Evolutionary conservation across 2,329 filamentous ascomycete genomes (phyloP).

Genomic region (Stylonectria norvegica): DNA sequence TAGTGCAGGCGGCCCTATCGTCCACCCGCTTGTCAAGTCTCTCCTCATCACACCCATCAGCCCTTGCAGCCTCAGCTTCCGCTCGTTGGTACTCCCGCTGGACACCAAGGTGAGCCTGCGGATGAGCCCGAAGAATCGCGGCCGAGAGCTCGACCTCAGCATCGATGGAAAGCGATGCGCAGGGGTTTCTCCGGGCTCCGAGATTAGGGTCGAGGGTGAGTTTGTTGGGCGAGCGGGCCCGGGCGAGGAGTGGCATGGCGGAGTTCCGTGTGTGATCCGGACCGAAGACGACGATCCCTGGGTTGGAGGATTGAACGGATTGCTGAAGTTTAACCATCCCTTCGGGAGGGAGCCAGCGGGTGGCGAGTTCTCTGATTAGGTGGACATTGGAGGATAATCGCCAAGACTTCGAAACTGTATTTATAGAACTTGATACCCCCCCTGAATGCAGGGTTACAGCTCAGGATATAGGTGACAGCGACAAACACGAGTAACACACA

Average conservation of each 20-base stretch:
- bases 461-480: no score
- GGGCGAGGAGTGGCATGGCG: conserved; percentile 61
- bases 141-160: conserved; percentile 72
- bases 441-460: no score
- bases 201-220: conserved; percentile 86
- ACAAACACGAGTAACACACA: no score
- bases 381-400: no score
- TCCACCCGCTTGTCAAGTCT: conserved; percentile 87
- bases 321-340: conserved; percentile 96
- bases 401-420: no score
- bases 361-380: no score
- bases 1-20: conserved; percentile 87
- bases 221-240: conserved; percentile 53
- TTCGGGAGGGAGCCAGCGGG: conserved; percentile 59
- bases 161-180: conserved; percentile 71
- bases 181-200: conserved; percentile 70
- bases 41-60: conserved; percentile 92
- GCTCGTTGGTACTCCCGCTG: conserved; percentile 82
- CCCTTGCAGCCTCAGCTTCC: conserved; percentile 85
- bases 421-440: no score
- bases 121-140: conserved; percentile 76
- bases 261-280: conserved; percentile 88
- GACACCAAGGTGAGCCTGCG: conserved; percentile 80
- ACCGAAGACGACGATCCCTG: conserved; percentile 80
- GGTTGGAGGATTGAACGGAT: conserved; percentile 89